Conservation (phyloP, 2,329 filamentous ascomycete genomes). For the Aspergillus neoniger region DNA sequence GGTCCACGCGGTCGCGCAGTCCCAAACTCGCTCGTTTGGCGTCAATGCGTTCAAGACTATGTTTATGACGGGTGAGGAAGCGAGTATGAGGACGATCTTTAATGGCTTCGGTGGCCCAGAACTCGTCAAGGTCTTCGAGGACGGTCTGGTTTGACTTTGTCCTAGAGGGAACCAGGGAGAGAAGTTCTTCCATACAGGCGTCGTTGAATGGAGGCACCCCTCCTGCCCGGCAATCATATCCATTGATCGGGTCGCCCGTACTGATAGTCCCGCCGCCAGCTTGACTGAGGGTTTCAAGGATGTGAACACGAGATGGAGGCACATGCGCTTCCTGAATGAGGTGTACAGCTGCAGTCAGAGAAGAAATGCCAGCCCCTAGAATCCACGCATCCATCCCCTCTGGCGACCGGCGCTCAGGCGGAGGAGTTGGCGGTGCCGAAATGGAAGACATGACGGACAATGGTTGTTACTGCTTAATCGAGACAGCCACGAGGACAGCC, state of each 20-base stretch:
- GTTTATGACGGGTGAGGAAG: slow-evolving; percentile 14
- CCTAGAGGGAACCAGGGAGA: slow-evolving; percentile 34
- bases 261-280: slow-evolving; percentile 35
- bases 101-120: not conserved
- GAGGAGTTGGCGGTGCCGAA: not conserved
- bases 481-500: not conserved
- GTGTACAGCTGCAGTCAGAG: slow-evolving; percentile 39
- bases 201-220: slow-evolving; percentile 39
- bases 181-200: slow-evolving; percentile 36
- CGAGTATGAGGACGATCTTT: slow-evolving; percentile 11
- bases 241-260: slow-evolving; percentile 32
- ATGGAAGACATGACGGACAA: not conserved
- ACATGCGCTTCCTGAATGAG: slow-evolving; percentile 39
- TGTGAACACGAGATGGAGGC: slow-evolving; percentile 36
- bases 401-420: slow-evolving; percentile 26
- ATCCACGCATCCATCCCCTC: slow-evolving; percentile 34
- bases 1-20: slow-evolving; percentile 22
- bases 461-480: too few species aligned
- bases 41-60: slow-evolving; percentile 11
- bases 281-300: slow-evolving; percentile 34
- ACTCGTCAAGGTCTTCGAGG: slow-evolving; percentile 22
- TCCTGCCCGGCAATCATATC: slow-evolving; percentile 41
- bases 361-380: slow-evolving; percentile 39
- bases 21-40: slow-evolving; percentile 14
- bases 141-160: slow-evolving; percentile 15